Evolutionary conservation across 73 alveolate species (phyloP).

Genomic region (Paramecium primaurelia): DNA sequence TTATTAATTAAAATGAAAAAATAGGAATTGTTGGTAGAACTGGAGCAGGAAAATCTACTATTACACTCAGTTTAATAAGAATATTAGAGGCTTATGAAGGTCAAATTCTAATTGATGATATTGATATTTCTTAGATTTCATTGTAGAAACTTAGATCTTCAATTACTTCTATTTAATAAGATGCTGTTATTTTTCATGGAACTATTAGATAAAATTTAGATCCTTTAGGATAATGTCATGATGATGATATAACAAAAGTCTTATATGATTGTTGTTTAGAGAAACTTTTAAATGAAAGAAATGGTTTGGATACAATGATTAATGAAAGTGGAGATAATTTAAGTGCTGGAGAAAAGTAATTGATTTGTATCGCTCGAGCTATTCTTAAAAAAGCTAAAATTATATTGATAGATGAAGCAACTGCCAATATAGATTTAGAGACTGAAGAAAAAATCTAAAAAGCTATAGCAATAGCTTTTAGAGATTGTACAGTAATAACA

Average conservation of each 20-base stretch:
- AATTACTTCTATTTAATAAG: conserved; percentile 89
- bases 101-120: conserved; percentile 79
- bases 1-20: conserved; percentile 16
- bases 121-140: conserved; percentile 73
- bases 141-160: conserved; percentile 69
- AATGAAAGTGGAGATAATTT: conserved; percentile 83
- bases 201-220: conserved; percentile 88
- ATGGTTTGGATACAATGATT: conserved; percentile 68
- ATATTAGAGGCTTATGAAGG: conserved; percentile 64
- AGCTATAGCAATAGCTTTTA: conserved; percentile 66
- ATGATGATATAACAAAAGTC: conserved; percentile 70
- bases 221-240: conserved; percentile 71
- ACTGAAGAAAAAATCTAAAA: conserved; percentile 78
- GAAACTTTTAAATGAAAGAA: conserved; percentile 64
- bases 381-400: conserved; percentile 72
- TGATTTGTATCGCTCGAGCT: conserved; percentile 63
- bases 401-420: conserved; percentile 90
- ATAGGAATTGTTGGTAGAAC: conserved; percentile 66
- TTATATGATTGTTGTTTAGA: conserved; percentile 76
- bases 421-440: conserved; percentile 84
- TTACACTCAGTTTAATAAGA: conserved; percentile 55
- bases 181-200: conserved; percentile 86
- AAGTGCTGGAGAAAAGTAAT: conserved; percentile 79
- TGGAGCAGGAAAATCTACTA: conserved; percentile 68
- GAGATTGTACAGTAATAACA: conserved; percentile 68